Evolutionary conservation across 2,329 filamentous ascomycete species (phyloP).

Genomic region (Cercospora janseana): DNA sequence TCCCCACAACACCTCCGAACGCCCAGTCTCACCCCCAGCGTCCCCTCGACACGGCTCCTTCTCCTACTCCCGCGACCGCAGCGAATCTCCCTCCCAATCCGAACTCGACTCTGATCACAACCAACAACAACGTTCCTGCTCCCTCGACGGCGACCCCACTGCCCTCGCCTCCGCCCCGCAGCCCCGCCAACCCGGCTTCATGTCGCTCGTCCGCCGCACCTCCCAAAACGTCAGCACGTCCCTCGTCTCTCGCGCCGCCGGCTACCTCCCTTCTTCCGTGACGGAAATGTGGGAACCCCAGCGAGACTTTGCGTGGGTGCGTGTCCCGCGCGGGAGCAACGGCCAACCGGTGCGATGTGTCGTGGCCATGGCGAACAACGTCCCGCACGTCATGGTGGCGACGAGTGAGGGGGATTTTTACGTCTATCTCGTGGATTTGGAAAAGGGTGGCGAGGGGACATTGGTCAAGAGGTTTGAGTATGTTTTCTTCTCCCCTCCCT

Average conservation of each 20-base stretch:
- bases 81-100: constrained; percentile 40
- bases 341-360: constrained; percentile 71
- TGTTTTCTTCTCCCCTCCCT: no score
- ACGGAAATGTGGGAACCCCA: constrained; percentile 97
- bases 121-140: no score
- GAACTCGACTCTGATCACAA: constrained; percentile 28
- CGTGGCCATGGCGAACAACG: constrained; percentile 94
- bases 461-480: constrained; percentile 91
- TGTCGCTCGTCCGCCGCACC: constrained; percentile 87
- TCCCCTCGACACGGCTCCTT: constrained; percentile 31
- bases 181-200: constrained; percentile 68
- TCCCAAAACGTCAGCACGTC: constrained; percentile 90
- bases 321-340: constrained; percentile 67
- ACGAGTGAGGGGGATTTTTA: constrained; percentile 95
- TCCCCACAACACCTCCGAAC: constrained; percentile 19
- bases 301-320: constrained; percentile 94
- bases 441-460: constrained; percentile 88
- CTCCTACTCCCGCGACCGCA: constrained; percentile 38
- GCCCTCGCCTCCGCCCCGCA: constrained; percentile 38
- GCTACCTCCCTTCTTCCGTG: constrained; percentile 88
- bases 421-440: constrained; percentile 92
- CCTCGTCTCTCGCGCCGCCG: constrained; percentile 83
- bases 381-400: constrained; percentile 95
- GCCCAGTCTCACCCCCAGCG: constrained; percentile 30
- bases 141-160: constrained; percentile 30